Base-by-base conservation (phyloP, 768 basidiomycete species). In the Xanthoconium purpureum region DNA sequence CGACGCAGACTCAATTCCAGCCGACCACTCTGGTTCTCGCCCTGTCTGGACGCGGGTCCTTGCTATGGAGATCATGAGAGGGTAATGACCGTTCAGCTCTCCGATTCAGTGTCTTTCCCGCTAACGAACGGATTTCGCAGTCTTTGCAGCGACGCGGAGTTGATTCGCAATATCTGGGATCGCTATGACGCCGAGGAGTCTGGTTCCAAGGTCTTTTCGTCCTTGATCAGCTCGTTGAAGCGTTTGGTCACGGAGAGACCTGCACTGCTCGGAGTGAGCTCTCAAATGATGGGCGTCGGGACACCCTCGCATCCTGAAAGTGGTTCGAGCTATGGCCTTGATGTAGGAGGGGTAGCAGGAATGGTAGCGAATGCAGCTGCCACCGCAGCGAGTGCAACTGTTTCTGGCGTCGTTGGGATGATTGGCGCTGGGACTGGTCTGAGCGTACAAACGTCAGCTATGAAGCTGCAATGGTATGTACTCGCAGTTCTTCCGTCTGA, bases 61-160 rank as follows among this genome's bases (percentile, higher is more conserved):
- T 10, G 87, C 92, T 2, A 86, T 96, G 85, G 95, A 98, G 68
- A 88, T 94, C 44, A 85, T 96, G 75, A 78, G 94, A 69, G 95
- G 93, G 87, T 89, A n/a, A 63, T 37, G 72, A 60, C 37, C 18
- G 12, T 29, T 40, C 11, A 32, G 17, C 35, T 48, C 29, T 5
- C 7, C 35, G 14, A 32, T 54, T 3, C 35, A 8, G 2, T 38
- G 18, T 35, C 10, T 38, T 9, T 18, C 28, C 3, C 1, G 36
- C 43, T 63, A 24, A 68, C 60, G 5, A 40, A 36, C 17, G n/a
- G 13, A 15, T 32, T 32, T 40, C 36, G 9, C 62, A 89, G 87
- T 9, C 67, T 94, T 32, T 94, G 91, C 66, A 87, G 81, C 56
- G 91, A 94, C 57, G 84, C 85, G 0, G 87, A 89, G 55, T 79